A percentile compares a stretch with the other conserved stretches of the same genome.
Conservation (phyloP, 2,329 filamentous ascomycete genomes). For the Claviceps spartinae region DNA sequence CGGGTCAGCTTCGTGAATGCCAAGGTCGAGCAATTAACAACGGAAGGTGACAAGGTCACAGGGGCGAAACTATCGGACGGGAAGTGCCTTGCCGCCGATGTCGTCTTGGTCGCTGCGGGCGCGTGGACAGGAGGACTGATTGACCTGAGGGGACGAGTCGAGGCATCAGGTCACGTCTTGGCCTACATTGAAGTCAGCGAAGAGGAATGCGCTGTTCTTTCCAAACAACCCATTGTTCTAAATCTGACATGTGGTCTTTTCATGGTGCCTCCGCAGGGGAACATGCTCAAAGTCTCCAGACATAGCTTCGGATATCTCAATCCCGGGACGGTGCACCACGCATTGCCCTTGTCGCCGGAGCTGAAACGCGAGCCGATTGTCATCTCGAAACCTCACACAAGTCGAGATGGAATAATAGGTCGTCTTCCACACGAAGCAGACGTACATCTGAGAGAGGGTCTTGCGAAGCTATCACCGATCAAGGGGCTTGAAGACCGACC, state of each 20-base stretch:
- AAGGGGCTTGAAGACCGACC: conserved; percentile 41
- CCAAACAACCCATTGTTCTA: conserved; percentile 55
- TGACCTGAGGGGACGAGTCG: conserved; percentile 61
- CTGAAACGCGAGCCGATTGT: conserved; percentile 17
- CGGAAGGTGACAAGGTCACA: conserved; percentile 27
- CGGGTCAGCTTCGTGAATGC: conserved; percentile 43
- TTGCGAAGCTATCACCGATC: conserved; percentile 47
- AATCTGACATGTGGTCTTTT: conserved; percentile 62
- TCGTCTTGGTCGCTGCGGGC: conserved; percentile 71
- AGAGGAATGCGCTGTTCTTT: conserved; percentile 53
- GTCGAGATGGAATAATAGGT: conserved; percentile 26
- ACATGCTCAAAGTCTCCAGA: conserved; percentile 54
- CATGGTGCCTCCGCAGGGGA: conserved; percentile 53
- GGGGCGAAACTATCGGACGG: conserved; percentile 35
- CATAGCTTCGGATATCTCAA: conserved; percentile 58
- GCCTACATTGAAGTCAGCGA: conserved; percentile 63
- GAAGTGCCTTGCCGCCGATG: conserved; percentile 41
- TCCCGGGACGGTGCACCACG: conserved; percentile 24
- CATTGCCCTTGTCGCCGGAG: conserved; percentile 18
- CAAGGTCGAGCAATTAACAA: conserved; percentile 30
- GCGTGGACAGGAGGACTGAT: conserved; percentile 74
- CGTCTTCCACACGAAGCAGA: conserved; percentile 47
- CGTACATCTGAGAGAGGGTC: conserved; percentile 43
- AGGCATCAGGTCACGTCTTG: conserved; percentile 71
- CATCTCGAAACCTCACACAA: conserved; percentile 23